Evolutionary conservation across 495 filamentous ascomycete genomes (phyloP).

Genomic region (Daldinia loculata): DNA sequence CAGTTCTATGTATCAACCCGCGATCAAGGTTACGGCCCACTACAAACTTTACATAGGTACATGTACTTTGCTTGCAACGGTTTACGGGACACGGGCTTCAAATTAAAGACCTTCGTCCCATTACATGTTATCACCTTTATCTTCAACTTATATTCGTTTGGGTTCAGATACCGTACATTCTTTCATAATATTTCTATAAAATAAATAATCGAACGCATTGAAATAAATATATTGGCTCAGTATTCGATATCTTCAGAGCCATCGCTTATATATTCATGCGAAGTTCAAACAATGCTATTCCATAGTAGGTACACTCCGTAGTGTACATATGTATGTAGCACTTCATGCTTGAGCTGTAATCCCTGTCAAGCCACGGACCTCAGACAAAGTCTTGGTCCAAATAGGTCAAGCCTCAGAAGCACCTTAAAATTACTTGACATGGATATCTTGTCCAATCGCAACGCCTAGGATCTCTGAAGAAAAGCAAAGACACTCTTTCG

Average conservation of each 20-base stretch:
- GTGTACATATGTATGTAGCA: background rate
- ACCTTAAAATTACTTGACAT: conserved; percentile 46
- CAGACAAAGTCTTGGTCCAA: conserved; percentile 23
- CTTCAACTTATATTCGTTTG: background rate
- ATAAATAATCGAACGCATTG: background rate
- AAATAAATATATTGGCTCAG: conserved; percentile 11
- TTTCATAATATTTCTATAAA: background rate
- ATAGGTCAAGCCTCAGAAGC: conserved; percentile 38
- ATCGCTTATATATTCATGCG: background rate
- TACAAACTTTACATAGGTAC: conserved; percentile 3
- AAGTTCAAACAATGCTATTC: background rate
- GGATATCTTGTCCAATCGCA: conserved; percentile 37
- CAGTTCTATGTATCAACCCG: conserved; percentile 29
- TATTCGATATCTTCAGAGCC: background rate
- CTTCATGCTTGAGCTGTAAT: conserved; percentile 24
- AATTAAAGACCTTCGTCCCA: background rate
- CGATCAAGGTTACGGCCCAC: conserved; percentile 30
- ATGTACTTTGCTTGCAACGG: background rate
- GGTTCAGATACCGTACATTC: background rate
- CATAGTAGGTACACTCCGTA: background rate
- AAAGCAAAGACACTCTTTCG: conserved; percentile 21
- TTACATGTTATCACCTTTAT: background rate
- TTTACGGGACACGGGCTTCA: conserved; percentile 13
- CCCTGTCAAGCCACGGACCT: conserved; percentile 37
- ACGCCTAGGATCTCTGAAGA: conserved; percentile 9